phyloP scores from a whole-genome alignment of 2,329 filamentous ascomycete species.

The Fusarium sp. region DNA sequence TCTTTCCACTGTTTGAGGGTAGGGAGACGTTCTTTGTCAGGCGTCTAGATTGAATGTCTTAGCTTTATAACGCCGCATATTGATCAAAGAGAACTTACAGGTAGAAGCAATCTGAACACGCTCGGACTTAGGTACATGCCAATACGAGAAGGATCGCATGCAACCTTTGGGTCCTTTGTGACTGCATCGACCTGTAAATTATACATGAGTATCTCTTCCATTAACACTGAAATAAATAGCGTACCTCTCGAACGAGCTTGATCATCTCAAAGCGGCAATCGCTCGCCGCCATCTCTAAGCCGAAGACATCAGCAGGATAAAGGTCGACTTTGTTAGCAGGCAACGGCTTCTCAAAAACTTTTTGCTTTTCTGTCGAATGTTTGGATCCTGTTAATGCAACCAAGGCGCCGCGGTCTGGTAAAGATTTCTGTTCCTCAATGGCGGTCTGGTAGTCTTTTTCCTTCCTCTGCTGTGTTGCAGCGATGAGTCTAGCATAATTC shows the following conservation, averaged over 20 bases:
- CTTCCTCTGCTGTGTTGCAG: neutral
- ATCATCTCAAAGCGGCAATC: conserved; percentile 5
- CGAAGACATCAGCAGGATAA: neutral
- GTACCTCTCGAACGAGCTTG: conserved; percentile 3
- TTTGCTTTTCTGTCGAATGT: too few species aligned
- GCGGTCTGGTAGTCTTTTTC: neutral
- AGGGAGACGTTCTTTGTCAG: neutral
- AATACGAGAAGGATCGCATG: neutral
- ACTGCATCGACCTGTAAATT: neutral
- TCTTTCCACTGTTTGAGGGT: neutral
- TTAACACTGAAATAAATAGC: neutral
- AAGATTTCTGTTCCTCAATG: neutral
- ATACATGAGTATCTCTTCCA: neutral
- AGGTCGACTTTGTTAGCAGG: neutral
- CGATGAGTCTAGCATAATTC: neutral
- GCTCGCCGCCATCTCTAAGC: neutral
- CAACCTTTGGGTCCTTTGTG: neutral
- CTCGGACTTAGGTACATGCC: neutral
- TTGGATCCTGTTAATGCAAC: neutral
- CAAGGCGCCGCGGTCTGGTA: neutral
- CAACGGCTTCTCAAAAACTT: neutral
- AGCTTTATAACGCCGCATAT: neutral
- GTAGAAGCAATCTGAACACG: neutral
- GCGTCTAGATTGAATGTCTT: neutral
- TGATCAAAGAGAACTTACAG: neutral